Evolutionary conservation across 176 grass and related monocot genomes (phyloP).

Genomic region (Oryza brachyantha): DNA sequence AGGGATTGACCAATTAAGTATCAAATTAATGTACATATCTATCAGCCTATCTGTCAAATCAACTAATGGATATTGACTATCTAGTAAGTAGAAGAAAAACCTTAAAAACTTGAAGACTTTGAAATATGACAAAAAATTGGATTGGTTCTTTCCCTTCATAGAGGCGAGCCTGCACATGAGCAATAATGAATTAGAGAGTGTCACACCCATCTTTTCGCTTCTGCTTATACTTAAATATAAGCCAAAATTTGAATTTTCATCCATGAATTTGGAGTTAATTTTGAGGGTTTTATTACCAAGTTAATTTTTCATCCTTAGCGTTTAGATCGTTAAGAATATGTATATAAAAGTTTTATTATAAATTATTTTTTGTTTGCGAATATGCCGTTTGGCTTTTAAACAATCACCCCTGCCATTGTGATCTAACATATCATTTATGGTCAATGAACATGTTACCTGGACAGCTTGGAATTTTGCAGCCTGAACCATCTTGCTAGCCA

Average conservation of each 20-base stretch:
- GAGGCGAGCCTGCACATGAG: constrained; percentile 53
- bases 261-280: too few relatives aligned
- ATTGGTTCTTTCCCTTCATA: constrained; percentile 92
- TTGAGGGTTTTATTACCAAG: too few relatives aligned
- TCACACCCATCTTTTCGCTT: too few relatives aligned
- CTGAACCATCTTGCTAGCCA: constrained; percentile 85
- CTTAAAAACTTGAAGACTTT: constrained; percentile 85
- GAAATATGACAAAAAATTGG: constrained; percentile 93
- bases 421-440: constrained; percentile 8
- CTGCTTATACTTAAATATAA: too few relatives aligned
- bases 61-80: constrained; percentile 12
- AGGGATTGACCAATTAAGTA: background rate
- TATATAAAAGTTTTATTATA: too few relatives aligned
- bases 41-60: constrained; percentile 4
- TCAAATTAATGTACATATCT: background rate
- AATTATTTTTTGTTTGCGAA: too few relatives aligned
- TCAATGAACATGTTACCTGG: constrained; percentile 49
- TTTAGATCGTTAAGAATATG: too few relatives aligned
- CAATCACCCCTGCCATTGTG: background rate
- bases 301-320: too few relatives aligned
- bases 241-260: too few relatives aligned
- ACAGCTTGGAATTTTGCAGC: constrained; percentile 76
- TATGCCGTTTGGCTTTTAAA: too few relatives aligned
- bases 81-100: constrained; percentile 37
- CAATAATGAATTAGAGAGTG: constrained; percentile 43